A percentile compares a stretch with the other conserved stretches of the same genome.
Conservation (phyloP, 2,329 filamentous ascomycete genomes). For the Fusarium ambrosium region DNA sequence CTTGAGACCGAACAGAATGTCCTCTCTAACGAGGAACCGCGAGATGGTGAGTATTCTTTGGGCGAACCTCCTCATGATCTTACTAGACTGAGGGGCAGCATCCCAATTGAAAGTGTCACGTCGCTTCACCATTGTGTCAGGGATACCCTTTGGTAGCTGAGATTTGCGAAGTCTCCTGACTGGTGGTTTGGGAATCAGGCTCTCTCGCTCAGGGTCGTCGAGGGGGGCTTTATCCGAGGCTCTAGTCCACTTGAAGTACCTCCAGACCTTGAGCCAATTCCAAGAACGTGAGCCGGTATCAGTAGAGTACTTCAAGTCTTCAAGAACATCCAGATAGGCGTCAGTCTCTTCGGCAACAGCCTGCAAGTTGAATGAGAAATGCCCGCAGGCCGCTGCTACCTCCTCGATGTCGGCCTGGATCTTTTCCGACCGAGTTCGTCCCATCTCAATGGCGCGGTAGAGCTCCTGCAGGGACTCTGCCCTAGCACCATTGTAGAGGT, state of each 20-base stretch:
- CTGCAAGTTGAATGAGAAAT: conserved; percentile 93
- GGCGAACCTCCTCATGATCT: conserved; percentile 59
- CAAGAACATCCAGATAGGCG: conserved; percentile 83
- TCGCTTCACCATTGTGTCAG: conserved; percentile 65
- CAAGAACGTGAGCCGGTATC: conserved; percentile 76
- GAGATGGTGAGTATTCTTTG: conserved; percentile 61
- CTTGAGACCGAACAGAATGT: conserved; percentile 86
- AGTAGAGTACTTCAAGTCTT: conserved; percentile 83
- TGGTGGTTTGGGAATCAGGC: conserved; percentile 55
- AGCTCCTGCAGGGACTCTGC: conserved; percentile 82
- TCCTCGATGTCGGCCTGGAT: conserved; percentile 96
- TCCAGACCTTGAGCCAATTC: conserved; percentile 91
- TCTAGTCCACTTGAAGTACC: conserved; percentile 26
- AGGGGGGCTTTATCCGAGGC: conserved; percentile 20
- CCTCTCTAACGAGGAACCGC: conserved; percentile 66
- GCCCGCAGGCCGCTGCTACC: conserved; percentile 95
- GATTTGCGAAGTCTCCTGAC: conserved; percentile 66
- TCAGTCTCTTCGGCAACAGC: conserved; percentile 93
- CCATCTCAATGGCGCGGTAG: conserved; percentile 83
- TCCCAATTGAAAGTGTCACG: conserved; percentile 70
- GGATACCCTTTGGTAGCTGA: conserved; percentile 68
- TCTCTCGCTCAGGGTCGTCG: conserved; percentile 60
- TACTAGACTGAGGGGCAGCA: conserved; percentile 63
- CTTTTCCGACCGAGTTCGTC: conserved; percentile 76
- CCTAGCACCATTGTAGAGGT: conserved; percentile 82